These are phyloP conservation scores for Aspergillus steynii DNA, from an alignment of 495 filamentous ascomycete genomes.

Conservation along the genomic window DNA sequence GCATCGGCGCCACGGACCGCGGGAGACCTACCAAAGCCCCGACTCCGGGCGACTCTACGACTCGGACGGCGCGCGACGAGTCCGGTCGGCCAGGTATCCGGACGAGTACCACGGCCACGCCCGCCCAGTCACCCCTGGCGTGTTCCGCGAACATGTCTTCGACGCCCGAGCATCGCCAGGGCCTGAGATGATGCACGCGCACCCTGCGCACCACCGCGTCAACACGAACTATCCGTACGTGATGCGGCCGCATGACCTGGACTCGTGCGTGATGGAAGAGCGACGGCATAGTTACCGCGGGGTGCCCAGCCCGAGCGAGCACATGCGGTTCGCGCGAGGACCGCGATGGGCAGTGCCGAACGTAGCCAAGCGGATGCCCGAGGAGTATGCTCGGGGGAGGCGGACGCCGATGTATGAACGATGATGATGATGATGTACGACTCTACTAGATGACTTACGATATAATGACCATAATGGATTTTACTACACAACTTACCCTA, in stretches of 20 bases:
- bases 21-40: slow-evolving; percentile 15
- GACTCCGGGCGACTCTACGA: slow-evolving; percentile 23
- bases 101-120: slow-evolving; percentile 31
- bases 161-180: slow-evolving; percentile 22
- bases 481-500: too few relatives aligned
- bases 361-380: background rate
- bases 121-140: slow-evolving; percentile 22
- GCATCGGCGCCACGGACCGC: slow-evolving; percentile 20
- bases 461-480: too few relatives aligned
- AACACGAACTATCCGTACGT: slow-evolving; percentile 14
- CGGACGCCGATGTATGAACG: slow-evolving; percentile 9
- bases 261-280: slow-evolving; percentile 14
- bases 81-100: slow-evolving; percentile 17
- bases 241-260: slow-evolving; percentile 19
- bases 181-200: slow-evolving; percentile 25
- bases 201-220: slow-evolving; percentile 12
- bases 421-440: background rate
- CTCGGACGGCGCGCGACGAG: slow-evolving; percentile 21
- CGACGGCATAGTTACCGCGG: slow-evolving; percentile 28
- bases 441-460: too few relatives aligned
- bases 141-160: slow-evolving; percentile 35
- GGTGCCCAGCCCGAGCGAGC: slow-evolving; percentile 21
- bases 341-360: background rate
- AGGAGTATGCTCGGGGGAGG: slow-evolving; percentile 10
- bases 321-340: slow-evolving; percentile 11